These are phyloP conservation scores for Cytospora piceicola DNA, from an alignment of 2,329 filamentous ascomycete species.

Conservation along the genomic window DNA sequence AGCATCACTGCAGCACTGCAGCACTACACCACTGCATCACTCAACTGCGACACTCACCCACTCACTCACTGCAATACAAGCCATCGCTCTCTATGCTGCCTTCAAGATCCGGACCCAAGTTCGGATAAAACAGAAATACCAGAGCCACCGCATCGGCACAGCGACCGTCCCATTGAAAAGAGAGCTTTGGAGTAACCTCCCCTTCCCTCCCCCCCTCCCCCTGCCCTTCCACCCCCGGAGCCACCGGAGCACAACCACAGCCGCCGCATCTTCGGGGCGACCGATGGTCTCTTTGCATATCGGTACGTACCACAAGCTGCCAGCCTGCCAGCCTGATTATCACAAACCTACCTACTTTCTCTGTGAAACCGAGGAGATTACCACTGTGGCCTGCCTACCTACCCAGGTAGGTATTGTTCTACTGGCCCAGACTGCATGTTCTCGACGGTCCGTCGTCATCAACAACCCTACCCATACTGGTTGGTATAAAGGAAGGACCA, in stretches of 20 bases:
- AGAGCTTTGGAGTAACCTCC: too few species aligned
- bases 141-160: background rate
- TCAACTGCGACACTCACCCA: background rate
- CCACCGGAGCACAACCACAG: background rate
- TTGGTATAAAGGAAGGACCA: background rate
- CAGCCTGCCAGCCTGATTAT: background rate
- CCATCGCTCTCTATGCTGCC: background rate
- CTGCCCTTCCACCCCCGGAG: too few species aligned
- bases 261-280: background rate
- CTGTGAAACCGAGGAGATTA: background rate
- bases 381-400: too few species aligned
- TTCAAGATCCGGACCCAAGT: background rate
- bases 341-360: background rate
- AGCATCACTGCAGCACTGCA: too few species aligned
- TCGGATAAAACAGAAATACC: background rate
- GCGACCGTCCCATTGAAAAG: too few species aligned
- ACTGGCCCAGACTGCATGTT: constrained; percentile 1
- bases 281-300: background rate
- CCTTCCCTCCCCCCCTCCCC: too few species aligned
- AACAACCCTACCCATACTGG: background rate
- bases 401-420: too few species aligned
- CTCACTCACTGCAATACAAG: background rate
- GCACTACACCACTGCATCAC: background rate
- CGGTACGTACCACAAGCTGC: background rate
- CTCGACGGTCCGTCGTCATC: background rate